A percentile compares a stretch with the other conserved stretches of the same genome.
Evolutionary conservation across 768 basidiomycete genomes (phyloP).

Genomic region (Serendipita sp.): DNA sequence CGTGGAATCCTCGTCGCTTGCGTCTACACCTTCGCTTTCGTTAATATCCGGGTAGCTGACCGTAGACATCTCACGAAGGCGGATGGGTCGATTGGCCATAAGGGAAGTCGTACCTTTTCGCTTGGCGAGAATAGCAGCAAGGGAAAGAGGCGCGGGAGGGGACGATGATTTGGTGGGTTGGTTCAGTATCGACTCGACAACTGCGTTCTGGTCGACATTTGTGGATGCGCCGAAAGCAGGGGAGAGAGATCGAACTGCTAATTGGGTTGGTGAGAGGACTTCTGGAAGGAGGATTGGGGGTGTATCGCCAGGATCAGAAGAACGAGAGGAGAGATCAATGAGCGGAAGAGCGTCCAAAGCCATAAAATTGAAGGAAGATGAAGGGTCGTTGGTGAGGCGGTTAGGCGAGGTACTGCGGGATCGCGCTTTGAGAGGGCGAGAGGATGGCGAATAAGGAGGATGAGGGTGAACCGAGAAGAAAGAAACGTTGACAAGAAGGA

Average conservation of each 20-base stretch:
- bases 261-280: not conserved
- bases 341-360: not conserved
- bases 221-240: slow-evolving; percentile 1
- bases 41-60: slow-evolving; percentile 4
- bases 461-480: not conserved
- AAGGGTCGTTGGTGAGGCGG: not conserved
- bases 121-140: not conserved
- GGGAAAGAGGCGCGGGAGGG: not conserved
- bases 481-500: not conserved
- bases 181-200: not conserved
- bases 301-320: slow-evolving; percentile 1
- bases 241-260: not conserved
- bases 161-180: not conserved
- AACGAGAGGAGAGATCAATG: not conserved
- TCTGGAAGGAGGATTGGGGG: not conserved
- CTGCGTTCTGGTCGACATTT: not conserved
- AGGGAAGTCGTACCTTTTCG: not conserved
- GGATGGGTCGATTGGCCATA: not conserved
- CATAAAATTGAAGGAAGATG: not conserved
- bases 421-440: not conserved
- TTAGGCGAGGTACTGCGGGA: not conserved
- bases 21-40: not conserved
- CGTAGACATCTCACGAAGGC: not conserved
- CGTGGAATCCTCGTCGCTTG: not conserved
- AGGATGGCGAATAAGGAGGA: not conserved